phyloP scores from a whole-genome alignment of 257 asterid genomes.

The Linaria vulgaris region DNA sequence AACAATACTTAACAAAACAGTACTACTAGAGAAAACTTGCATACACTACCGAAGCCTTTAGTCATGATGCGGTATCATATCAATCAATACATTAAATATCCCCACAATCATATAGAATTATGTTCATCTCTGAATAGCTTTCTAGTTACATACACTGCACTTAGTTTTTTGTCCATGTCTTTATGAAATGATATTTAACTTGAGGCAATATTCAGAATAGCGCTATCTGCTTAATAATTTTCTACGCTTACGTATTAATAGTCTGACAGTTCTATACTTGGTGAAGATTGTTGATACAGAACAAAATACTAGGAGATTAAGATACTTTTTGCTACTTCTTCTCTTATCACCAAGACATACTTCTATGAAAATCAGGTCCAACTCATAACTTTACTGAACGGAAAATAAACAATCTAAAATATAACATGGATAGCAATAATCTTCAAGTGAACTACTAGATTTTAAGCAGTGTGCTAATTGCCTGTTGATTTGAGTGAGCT shows the following conservation, averaged over 20 bases:
- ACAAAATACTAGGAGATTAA: not conserved
- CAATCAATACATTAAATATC: too few species aligned
- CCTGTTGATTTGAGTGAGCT: constrained; percentile 88
- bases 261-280: not conserved
- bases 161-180: not conserved
- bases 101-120: not conserved
- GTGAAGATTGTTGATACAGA: too few species aligned
- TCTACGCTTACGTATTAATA: not conserved
- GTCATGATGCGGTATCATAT: not conserved
- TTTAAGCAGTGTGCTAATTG: constrained; percentile 16
- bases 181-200: not conserved
- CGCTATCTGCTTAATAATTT: not conserved
- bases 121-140: not conserved
- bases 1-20: not conserved
- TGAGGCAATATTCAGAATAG: not conserved
- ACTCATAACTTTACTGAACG: constrained; percentile 8
- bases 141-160: too few species aligned
- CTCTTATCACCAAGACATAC: not conserved
- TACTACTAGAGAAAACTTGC: not conserved
- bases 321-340: not conserved
- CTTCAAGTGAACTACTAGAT: not conserved
- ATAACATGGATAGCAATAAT: not conserved
- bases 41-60: too few species aligned
- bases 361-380: constrained; percentile 8
- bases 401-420: not conserved